Base-by-base conservation (phyloP, 2,329 filamentous ascomycete genomes). In the Stachybotrys echinatus region DNA sequence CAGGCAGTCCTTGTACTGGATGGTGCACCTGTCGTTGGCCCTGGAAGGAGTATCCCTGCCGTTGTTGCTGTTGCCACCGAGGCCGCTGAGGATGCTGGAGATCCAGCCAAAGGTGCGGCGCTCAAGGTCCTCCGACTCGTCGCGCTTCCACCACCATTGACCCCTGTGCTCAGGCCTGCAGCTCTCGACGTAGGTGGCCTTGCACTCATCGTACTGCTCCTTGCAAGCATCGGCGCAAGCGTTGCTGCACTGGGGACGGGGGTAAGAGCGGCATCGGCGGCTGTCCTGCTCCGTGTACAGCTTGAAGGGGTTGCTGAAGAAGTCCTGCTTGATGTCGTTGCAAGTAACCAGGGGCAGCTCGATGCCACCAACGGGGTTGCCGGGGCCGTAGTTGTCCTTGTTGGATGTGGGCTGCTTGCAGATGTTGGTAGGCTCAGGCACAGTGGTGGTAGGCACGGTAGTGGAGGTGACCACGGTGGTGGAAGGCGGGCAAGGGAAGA, bases 331-430 rank as follows among this genome's bases (percentile, higher is more conserved):
- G 39, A 74, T 55, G 55, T 81, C 77, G 63, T 80, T 82, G 70
- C 79, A 82, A 21, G 72, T 74, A 27, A 81, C 70, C 49, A 77
- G 63, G 43, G 78, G 79, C 48, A 81, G 65, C 20, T 68, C 64
- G 48, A 82, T 79, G 52, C 68, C 72, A 45, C 76, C 79, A 17
- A 80, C 75, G 3, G 75, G 72, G 47, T 71, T 83, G 34, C 85
- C 80, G 2, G 85, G 83, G 2, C 80, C 83, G 61, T 91, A 92
- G 48, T 82, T 83, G 56, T 77, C 80, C 61, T 77, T 76, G 56
- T 80, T 77, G 66, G 69, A 76, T 48, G 67, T 64, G n/a, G 78
- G 74, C 64, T 81, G 76, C 34, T 62, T 66, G 72, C 78, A 81
- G 58, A 81, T 72, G 56, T 74, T 74, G 50, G 74, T 77, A 2